phyloP scores from a whole-genome alignment of 257 asterid species.

The Gentiana dahurica region DNA sequence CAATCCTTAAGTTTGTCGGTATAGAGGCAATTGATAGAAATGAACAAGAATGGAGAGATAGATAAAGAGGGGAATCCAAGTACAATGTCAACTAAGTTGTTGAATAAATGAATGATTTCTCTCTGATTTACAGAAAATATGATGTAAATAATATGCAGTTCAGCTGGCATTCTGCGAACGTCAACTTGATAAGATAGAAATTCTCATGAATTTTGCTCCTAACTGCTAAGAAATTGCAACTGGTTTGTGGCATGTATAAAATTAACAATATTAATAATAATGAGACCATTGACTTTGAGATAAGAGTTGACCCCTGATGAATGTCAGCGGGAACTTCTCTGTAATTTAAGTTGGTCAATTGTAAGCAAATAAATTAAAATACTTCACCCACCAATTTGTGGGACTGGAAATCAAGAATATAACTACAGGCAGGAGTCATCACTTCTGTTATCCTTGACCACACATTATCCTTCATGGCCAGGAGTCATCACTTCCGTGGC shows the following conservation, averaged over 20 bases:
- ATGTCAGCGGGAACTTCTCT: too few species aligned
- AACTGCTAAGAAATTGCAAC: not conserved
- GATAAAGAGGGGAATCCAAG: not conserved
- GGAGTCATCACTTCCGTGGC: too few species aligned
- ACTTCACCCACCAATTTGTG: too few species aligned
- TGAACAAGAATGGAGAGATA: not conserved
- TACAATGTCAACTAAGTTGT: not conserved
- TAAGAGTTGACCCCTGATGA: not conserved
- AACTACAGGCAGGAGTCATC: too few species aligned
- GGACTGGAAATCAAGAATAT: too few species aligned
- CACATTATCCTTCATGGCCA: too few species aligned
- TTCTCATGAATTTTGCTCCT: not conserved
- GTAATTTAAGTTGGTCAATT: too few species aligned
- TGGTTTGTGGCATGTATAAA: not conserved
- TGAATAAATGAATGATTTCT: not conserved
- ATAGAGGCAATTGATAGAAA: not conserved
- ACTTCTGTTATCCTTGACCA: too few species aligned
- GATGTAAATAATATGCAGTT: not conserved
- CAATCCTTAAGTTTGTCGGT: not conserved
- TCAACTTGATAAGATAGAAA: not conserved
- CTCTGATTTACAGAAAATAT: not conserved
- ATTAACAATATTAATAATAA: not conserved
- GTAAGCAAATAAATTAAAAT: too few species aligned
- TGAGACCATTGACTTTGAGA: slow-evolving; percentile 5
- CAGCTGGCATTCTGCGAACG: slow-evolving; percentile 1